phyloP scores from a whole-genome alignment of 1,139 yeast genomes.

The Diutina scorzettiae region DNA sequence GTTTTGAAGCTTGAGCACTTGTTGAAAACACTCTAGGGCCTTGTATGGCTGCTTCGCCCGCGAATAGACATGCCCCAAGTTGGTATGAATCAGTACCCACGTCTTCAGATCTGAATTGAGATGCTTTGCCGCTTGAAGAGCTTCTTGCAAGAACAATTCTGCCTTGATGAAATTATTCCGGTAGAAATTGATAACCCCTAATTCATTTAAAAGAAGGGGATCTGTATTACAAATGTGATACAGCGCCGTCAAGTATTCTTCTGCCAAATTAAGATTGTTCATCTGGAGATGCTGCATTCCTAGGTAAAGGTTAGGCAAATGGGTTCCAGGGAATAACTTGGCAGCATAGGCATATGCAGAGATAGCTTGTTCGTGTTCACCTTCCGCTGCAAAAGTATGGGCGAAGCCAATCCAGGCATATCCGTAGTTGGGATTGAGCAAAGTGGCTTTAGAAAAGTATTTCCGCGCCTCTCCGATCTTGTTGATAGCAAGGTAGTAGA shows the following conservation, averaged over 20 bases:
- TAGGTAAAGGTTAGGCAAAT: conserved; percentile 75
- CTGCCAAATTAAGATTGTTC: conserved; percentile 72
- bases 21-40: conserved; percentile 65
- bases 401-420: conserved; percentile 99
- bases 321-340: conserved; percentile 87
- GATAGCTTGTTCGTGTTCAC: conserved; percentile 97
- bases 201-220: conserved; percentile 79
- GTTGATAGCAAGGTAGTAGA: conserved; percentile 68
- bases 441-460: conserved; percentile 81
- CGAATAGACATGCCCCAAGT: conserved; percentile 85
- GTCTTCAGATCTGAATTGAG: conserved; percentile 73
- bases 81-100: conserved; percentile 79
- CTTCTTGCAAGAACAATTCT: conserved; percentile 59
- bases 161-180: conserved; percentile 58
- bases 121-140: conserved; percentile 56
- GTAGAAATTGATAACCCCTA: conserved; percentile 84
- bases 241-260: conserved; percentile 72
- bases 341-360: conserved; percentile 97
- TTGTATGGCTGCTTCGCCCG: conserved; percentile 49
- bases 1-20: conserved; percentile 59
- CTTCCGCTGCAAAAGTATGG: conserved; percentile 93
- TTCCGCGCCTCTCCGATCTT: conserved; percentile 76
- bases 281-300: conserved; percentile 96
- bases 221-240: conserved; percentile 72
- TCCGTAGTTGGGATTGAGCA: conserved; percentile 81